phyloP scores from a whole-genome alignment of 2,329 filamentous ascomycete genomes.

The Cytospora mali region DNA sequence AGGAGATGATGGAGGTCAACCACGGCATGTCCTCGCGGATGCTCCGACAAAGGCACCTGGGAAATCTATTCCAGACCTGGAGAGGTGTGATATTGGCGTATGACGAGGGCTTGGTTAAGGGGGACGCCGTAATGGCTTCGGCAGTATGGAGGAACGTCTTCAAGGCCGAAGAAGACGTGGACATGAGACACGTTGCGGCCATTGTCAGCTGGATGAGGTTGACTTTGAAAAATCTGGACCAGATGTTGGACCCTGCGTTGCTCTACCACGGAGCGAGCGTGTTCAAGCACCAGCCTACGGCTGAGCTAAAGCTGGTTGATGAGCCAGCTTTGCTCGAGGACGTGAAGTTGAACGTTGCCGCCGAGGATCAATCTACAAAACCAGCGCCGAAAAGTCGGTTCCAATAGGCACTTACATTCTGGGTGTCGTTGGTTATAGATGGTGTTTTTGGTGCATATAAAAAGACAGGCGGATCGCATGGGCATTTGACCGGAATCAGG shows the following conservation, averaged over 20 bases:
- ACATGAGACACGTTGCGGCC: slow-evolving; percentile 54
- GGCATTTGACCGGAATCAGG: slow-evolving; percentile 2
- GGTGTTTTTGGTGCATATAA: neutral
- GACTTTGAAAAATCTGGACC: slow-evolving; percentile 51
- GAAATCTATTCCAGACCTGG: slow-evolving; percentile 94
- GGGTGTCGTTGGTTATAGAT: too few relatives aligned
- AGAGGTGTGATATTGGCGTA: slow-evolving; percentile 82
- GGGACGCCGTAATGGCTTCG: slow-evolving; percentile 75
- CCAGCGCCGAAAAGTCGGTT: slow-evolving; percentile 30
- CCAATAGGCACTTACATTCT: neutral
- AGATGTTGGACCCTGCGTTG: slow-evolving; percentile 48
- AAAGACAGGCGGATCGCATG: slow-evolving; percentile 9
- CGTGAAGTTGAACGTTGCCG: slow-evolving; percentile 33
- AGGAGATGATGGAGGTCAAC: slow-evolving; percentile 78
- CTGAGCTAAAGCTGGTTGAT: slow-evolving; percentile 45
- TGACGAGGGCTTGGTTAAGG: slow-evolving; percentile 77
- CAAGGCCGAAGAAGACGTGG: slow-evolving; percentile 63
- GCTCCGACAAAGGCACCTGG: slow-evolving; percentile 68
- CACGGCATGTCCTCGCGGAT: slow-evolving; percentile 68
- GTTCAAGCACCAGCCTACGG: slow-evolving; percentile 48
- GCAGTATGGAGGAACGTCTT: slow-evolving; percentile 95
- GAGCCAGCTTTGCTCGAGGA: slow-evolving; percentile 42
- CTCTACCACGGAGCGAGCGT: slow-evolving; percentile 38
- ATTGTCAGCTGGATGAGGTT: slow-evolving; percentile 60
- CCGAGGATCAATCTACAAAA: slow-evolving; percentile 17